Percentiles rank a stretch among this genome's conserved stretches.
phyloP scores from a whole-genome alignment of 2,329 filamentous ascomycete genomes.

The Ophiostoma pallidulum region DNA sequence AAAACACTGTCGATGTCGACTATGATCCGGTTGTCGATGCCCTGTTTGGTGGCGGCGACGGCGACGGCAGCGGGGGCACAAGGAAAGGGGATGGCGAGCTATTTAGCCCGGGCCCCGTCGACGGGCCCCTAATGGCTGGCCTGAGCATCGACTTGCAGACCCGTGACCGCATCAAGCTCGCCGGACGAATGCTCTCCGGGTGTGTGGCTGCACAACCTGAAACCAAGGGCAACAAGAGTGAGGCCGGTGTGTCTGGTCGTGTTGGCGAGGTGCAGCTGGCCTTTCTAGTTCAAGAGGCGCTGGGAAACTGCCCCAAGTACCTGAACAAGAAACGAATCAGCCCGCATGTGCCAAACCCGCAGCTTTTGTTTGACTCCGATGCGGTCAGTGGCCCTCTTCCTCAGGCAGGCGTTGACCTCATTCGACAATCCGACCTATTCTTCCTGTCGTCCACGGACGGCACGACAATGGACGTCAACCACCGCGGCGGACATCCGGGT shows the following conservation, averaged over 20 bases:
- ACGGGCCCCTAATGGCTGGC: conserved; percentile 32
- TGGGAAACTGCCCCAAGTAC: conserved; percentile 85
- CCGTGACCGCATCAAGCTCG: conserved; percentile 64
- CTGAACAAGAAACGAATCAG: conserved; percentile 62
- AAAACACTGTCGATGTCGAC: conserved; percentile 47
- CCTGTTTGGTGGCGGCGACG: conserved; percentile 42
- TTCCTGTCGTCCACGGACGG: conserved; percentile 64
- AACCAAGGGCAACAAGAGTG: conserved; percentile 22
- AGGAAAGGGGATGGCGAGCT: conserved; percentile 27
- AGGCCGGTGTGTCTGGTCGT: conserved; percentile 19
- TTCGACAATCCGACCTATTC: conserved; percentile 61
- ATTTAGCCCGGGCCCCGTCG: conserved; percentile 28
- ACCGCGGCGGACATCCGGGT: conserved; percentile 64
- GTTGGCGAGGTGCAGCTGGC: conserved; percentile 43
- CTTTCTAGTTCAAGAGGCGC: conserved; percentile 58
- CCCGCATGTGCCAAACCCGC: conserved; percentile 43
- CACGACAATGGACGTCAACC: conserved; percentile 72
- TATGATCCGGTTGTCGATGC: conserved; percentile 62
- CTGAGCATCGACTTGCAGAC: conserved; percentile 59
- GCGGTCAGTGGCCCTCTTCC: conserved; percentile 33
- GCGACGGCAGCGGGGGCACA: too few species aligned
- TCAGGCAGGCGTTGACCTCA: conserved; percentile 45
- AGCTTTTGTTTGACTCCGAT: conserved; percentile 25
- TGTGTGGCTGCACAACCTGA: conserved; percentile 32
- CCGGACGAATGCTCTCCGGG: conserved; percentile 59